These are phyloP conservation scores for Termitomyces sp. DNA, from an alignment of 768 basidiomycete species.

Conservation along the genomic window DNA sequence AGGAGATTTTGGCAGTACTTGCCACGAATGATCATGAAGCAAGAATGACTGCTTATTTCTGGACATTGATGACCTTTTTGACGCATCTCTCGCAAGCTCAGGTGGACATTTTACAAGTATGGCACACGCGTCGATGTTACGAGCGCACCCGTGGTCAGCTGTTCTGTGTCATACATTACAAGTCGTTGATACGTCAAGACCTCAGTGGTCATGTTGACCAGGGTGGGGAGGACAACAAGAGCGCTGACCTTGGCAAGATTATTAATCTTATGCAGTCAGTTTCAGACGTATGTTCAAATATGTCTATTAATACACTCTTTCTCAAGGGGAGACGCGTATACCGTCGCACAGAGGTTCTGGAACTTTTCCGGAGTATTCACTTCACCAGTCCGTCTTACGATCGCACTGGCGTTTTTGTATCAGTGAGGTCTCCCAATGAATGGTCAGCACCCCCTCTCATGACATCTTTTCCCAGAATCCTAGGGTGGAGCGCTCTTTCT, in stretches of 20 bases:
- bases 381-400: conserved; percentile 57
- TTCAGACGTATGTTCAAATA: background rate
- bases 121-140: conserved; percentile 66
- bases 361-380: conserved; percentile 61
- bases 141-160: conserved; percentile 69
- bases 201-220: conserved; percentile 41
- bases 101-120: conserved; percentile 55
- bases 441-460: background rate
- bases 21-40: conserved; percentile 36
- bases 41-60: conserved; percentile 46
- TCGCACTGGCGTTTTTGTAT: conserved; percentile 70
- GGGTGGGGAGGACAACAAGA: conserved; percentile 31
- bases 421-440: conserved; percentile 35
- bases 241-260: conserved; percentile 64
- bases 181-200: conserved; percentile 58
- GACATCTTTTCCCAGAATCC: conserved; percentile 36
- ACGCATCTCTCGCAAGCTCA: conserved; percentile 66
- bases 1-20: conserved; percentile 53
- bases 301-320: conserved; percentile 4
- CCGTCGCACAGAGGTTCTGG: conserved; percentile 70
- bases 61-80: conserved; percentile 55
- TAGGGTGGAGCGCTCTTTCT: conserved; percentile 75
- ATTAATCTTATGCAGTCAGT: conserved; percentile 69
- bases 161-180: conserved; percentile 67
- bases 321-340: conserved; percentile 62